phyloP scores from a whole-genome alignment of 148 eudicot genomes.

The Arbutus unedo region DNA sequence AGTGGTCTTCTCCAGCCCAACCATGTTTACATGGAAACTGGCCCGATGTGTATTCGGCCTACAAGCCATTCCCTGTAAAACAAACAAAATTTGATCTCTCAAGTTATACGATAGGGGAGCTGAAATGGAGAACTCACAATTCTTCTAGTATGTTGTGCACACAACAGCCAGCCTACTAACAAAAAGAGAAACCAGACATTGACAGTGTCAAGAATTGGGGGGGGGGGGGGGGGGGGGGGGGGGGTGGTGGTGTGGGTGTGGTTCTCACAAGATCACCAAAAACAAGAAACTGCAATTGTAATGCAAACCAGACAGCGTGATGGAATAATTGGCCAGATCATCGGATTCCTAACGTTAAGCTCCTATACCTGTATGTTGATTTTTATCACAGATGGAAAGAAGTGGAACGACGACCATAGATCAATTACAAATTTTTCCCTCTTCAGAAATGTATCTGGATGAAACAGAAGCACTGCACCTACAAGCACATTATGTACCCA shows the following conservation, averaged over 20 bases:
- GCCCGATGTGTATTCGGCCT: slow-evolving; percentile 95
- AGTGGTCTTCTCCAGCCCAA: slow-evolving; percentile 73
- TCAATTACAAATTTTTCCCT: not conserved
- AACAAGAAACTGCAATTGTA: not conserved
- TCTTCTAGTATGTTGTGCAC: not conserved
- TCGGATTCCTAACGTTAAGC: not conserved
- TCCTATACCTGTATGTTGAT: not conserved
- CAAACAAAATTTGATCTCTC: not conserved
- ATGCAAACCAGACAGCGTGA: not conserved
- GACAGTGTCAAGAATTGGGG: not conserved
- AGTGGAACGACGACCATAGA: not conserved
- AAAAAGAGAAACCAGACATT: not conserved
- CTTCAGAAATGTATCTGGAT: not conserved
- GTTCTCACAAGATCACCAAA: not conserved
- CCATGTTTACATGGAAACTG: slow-evolving; percentile 98
- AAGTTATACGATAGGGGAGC: not conserved
- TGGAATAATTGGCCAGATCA: not conserved
- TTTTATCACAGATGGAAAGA: not conserved
- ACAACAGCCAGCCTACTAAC: not conserved
- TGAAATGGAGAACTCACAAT: not conserved
- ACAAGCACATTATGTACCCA: not conserved
- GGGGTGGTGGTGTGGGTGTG: not conserved
- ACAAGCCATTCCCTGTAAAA: slow-evolving; percentile 89
- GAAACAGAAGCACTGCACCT: not conserved
- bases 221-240: not conserved